phyloP scores from a whole-genome alignment of 129 eudicot species.

The Dittrichia graveolens region DNA sequence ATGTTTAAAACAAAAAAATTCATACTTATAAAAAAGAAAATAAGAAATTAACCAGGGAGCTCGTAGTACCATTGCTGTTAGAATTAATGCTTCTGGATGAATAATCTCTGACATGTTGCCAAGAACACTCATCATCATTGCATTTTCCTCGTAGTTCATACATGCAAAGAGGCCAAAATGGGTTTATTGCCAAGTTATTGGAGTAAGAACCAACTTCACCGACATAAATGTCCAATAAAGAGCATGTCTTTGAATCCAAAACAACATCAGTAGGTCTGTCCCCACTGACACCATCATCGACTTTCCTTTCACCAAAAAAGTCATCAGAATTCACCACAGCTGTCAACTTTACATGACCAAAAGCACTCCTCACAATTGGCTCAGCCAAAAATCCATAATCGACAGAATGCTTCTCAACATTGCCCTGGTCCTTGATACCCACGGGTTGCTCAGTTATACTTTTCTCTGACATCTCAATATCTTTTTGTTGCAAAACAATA shows the following conservation, averaged over 20 bases:
- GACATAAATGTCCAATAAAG: slow-evolving; percentile 34
- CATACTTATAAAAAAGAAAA: background rate
- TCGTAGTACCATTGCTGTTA: slow-evolving; percentile 31
- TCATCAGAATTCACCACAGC: slow-evolving; percentile 22
- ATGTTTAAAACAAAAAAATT: background rate
- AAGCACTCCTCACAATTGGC: slow-evolving; percentile 49
- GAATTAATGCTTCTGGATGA: slow-evolving; percentile 36
- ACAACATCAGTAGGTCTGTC: slow-evolving; percentile 16
- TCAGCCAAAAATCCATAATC: slow-evolving; percentile 28
- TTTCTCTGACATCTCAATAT: slow-evolving; percentile 30
- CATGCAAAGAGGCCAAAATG: slow-evolving; percentile 84
- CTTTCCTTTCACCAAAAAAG: slow-evolving; percentile 25
- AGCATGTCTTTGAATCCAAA: slow-evolving; percentile 23
- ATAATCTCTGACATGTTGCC: slow-evolving; percentile 69
- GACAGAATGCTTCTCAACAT: slow-evolving; percentile 26
- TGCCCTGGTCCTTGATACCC: slow-evolving; percentile 28
- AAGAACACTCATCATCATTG: slow-evolving; percentile 73
- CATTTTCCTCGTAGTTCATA: slow-evolving; percentile 78
- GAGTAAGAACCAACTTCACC: slow-evolving; percentile 56
- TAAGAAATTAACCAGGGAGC: background rate
- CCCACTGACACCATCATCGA: slow-evolving; percentile 20
- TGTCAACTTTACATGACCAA: slow-evolving; percentile 38
- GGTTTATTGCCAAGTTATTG: slow-evolving; percentile 51
- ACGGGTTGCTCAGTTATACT: slow-evolving; percentile 33
- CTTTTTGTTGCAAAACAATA: slow-evolving; percentile 25